Conservation (phyloP, 176 grass and related monocot species). For the Avena insularis region DNA sequence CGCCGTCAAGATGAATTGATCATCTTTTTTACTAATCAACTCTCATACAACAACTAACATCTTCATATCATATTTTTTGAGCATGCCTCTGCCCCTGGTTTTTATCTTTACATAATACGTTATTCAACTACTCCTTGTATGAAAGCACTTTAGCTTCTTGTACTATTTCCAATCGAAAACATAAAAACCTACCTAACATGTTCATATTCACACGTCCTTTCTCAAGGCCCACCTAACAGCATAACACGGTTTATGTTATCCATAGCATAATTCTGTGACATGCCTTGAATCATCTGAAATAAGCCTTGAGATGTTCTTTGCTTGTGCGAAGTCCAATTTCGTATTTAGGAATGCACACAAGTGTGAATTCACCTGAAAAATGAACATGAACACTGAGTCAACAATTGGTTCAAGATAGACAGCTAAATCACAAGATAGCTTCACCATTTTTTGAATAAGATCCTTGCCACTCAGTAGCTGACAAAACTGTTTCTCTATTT, state of each 20-base stretch:
- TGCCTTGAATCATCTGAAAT: slow-evolving; percentile 91
- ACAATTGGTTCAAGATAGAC: not conserved
- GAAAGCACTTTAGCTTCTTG: not conserved
- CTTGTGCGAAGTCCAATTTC: slow-evolving; percentile 80
- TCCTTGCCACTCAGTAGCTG: not conserved
- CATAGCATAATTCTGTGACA: not conserved
- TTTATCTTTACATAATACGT: no score
- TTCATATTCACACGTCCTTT: not conserved
- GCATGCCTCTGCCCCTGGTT: no score
- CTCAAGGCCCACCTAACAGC: not conserved
- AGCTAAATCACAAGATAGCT: no score
- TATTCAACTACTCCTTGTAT: not conserved
- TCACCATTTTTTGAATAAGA: not conserved
- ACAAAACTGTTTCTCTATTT: not conserved
- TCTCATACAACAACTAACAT: no score
- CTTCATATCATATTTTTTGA: no score
- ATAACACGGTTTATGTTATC: not conserved
- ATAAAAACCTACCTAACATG: not conserved
- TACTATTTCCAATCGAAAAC: not conserved
- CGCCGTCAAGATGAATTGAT: no score
- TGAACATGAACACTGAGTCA: slow-evolving; percentile 24
- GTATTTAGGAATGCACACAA: slow-evolving; percentile 88
- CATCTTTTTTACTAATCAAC: no score
- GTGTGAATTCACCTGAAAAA: slow-evolving; percentile 81
- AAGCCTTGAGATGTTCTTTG: slow-evolving; percentile 75